Conservation (phyloP, 2,329 filamentous ascomycete genomes). For the Trichoderma sp. region DNA sequence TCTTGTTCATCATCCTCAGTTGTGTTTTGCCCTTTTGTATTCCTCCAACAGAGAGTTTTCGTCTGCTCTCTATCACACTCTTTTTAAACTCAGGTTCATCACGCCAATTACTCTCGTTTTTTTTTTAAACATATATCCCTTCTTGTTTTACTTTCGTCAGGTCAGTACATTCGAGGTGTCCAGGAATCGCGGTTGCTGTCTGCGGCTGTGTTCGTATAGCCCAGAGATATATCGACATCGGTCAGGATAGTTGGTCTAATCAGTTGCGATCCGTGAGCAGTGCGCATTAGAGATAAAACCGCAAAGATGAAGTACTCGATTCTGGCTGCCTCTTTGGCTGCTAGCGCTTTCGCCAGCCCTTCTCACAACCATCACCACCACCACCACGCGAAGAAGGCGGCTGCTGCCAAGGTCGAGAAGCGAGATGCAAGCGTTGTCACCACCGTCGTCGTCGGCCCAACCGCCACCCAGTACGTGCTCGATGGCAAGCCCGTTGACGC, state of each 20-base stretch:
- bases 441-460: slow-evolving; percentile 61
- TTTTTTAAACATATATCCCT: slow-evolving; percentile 7
- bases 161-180: slow-evolving; percentile 11
- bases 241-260: slow-evolving; percentile 1
- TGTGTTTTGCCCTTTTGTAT: slow-evolving; percentile 40
- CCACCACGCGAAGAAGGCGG: slow-evolving; percentile 57
- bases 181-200: neutral
- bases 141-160: slow-evolving; percentile 2
- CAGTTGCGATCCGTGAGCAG: slow-evolving; percentile 12
- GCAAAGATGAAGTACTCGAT: slow-evolving; percentile 51
- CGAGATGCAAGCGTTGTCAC: slow-evolving; percentile 48
- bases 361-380: slow-evolving; percentile 61
- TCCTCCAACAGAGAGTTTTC: slow-evolving; percentile 53
- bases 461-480: slow-evolving; percentile 71
- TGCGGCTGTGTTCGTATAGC: neutral
- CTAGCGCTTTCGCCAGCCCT: slow-evolving; percentile 58
- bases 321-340: slow-evolving; percentile 51
- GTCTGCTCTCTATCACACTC: slow-evolving; percentile 57
- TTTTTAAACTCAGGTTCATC: slow-evolving; percentile 42
- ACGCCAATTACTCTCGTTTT: slow-evolving; percentile 27
- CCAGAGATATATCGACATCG: neutral
- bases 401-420: slow-evolving; percentile 48
- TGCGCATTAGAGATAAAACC: slow-evolving; percentile 2
- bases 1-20: slow-evolving; percentile 34
- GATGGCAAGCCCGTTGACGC: slow-evolving; percentile 63